These are phyloP conservation scores for Picea abies DNA, from an alignment of 83 land plant species.

Conservation along the genomic window DNA sequence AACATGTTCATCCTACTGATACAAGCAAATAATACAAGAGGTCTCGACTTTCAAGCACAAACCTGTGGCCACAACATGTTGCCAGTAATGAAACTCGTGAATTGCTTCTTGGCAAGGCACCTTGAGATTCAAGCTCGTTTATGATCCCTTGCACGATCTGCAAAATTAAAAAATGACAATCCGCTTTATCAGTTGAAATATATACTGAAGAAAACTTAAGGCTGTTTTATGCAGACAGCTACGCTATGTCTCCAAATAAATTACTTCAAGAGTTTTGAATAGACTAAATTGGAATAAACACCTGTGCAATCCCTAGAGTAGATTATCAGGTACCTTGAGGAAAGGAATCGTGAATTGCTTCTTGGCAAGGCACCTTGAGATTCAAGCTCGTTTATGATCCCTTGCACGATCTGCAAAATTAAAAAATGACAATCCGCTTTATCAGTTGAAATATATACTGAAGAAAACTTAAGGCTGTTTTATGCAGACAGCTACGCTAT, in stretches of 20 bases:
- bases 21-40: too few relatives aligned
- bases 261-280: too few relatives aligned
- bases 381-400: conserved; percentile 91
- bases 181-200: background rate
- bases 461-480: background rate
- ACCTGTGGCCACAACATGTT: conserved; percentile 99
- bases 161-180: conserved; percentile 13
- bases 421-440: background rate
- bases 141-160: conserved; percentile 96
- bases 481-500: too few relatives aligned
- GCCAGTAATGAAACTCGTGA: conserved; percentile 98
- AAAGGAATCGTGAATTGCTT: conserved; percentile 72
- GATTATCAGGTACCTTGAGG: too few relatives aligned
- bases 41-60: background rate
- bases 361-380: conserved; percentile 97
- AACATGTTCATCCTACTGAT: too few relatives aligned
- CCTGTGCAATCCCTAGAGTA: too few relatives aligned
- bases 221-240: too few relatives aligned
- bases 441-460: background rate
- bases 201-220: background rate
- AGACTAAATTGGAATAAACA: too few relatives aligned
- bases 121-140: conserved; percentile 94
- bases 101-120: conserved; percentile 94
- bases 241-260: too few relatives aligned
- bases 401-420: conserved; percentile 82